Evolutionary conservation across 148 eudicot genomes (phyloP), one percentile per base, ranked within the genome.

Genomic region (Diospyros lotus): DNA sequence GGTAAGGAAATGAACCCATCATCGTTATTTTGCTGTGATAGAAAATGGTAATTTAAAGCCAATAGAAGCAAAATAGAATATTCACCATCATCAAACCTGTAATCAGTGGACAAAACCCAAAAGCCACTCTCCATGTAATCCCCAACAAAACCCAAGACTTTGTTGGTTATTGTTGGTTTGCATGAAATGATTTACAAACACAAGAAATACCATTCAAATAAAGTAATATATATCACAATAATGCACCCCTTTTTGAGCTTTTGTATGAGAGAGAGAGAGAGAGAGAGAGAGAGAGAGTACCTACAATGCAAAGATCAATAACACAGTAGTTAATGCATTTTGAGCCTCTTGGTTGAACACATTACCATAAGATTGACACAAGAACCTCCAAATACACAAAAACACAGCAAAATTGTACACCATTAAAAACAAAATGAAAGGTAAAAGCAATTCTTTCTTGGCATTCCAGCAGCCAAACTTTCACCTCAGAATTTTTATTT

Each of bases 41-140:
- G 53, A 72, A 65, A 41, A 64, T 70, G 72, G 39, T 48, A 12
- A 44, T 63, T 9, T 48, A 59, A 6, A 28, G 44, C 59, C 75
- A 17, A 28, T 28, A 28, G 28, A 28, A 28, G 28, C 28, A 66
- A 38, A 6, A 9, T 13, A 10, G 3, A 11, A 74, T 48, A 14
- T 62, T 74, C 58, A 39, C 28, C 28, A 28, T 62, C 28, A 63
- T 59, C 64, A 76, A 67, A 14, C 28, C 11, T 44, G 50, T 6
- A 58, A 75, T 75, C 70, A 75, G 65, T 74, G 78, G 75, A 83
- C 87, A 78, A 74, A 83, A 75, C 87, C 80, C 60, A 46, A 69
- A 80, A 86, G 80, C 69, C 82, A 78, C 86, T 88, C 84, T 80
- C 84, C 84, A 66, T 82, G 82, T 78, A 73, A 81, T 72, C 67